Base-by-base conservation (phyloP, 208 protist genomes). In the Acanthamoeba lenticulata region DNA sequence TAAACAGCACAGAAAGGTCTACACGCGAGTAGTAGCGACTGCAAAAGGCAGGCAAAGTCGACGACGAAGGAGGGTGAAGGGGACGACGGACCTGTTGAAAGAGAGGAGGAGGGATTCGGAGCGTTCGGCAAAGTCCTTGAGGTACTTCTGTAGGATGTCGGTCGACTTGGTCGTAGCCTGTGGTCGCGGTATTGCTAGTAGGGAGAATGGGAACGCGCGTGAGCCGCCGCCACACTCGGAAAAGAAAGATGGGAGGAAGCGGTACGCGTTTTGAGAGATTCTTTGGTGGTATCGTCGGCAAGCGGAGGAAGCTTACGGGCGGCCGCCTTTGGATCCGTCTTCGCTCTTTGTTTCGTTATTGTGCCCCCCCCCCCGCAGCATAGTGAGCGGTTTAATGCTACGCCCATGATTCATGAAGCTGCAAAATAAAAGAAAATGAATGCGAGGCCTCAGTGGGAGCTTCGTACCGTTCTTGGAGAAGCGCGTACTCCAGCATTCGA, bases 71-170 rank as follows among this genome's bases (percentile, higher is more conserved):
- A 49, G 38, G 34, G 32, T 27, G 42, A 21, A 60, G 21, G 15
- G 15, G 34, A 24, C 9, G 21, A 60, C 5, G 72, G 11, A 49
- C 72, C 42, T 83, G 34, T 83, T 83, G 60, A 69, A 69, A 6
- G 60, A 69, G 60, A 69, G 60, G 6, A 69, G 6, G 60, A 69
- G 60, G 27, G 19, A 34, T 34, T 69, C 60, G 13, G 60, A 69
- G 60, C 60, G 60, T n/a, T 69, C 60, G 19, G 13, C 9, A 21
- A 69, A 69, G 13, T 69, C 60, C 60, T 69, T 69, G 6, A 52
- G 72, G 19, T 83, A 83, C 72, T 83, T 83, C 42, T 83, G 38
- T 19, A 83, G 42, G 19, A 83, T 83, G 36, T 49, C 72, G 15
- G 11, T 83, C 36, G 34, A 52, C 42, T 49, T 83, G 38, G 9